A percentile compares a stretch with the other conserved stretches of the same genome.
Conservation (phyloP, 176 grass and related monocot genomes). For the Oryza brachyantha region DNA sequence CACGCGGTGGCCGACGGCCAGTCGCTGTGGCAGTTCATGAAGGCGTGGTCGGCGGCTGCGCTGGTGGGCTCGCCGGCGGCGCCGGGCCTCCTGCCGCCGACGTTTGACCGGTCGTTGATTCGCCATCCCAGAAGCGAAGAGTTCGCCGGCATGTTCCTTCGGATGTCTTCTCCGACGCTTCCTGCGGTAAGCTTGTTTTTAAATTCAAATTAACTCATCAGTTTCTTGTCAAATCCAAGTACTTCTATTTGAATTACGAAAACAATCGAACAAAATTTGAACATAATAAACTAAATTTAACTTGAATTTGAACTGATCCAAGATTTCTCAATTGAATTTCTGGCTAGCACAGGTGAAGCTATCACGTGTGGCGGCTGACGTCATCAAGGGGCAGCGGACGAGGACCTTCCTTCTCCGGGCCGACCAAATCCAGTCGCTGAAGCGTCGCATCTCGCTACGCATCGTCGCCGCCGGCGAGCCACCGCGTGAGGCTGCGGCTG, state of each 20-base stretch:
- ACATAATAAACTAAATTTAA: too few species aligned
- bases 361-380: too few species aligned
- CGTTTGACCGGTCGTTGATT: constrained; percentile 43
- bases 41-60: constrained; percentile 39
- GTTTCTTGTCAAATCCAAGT: too few species aligned
- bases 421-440: constrained; percentile 18
- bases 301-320: too few species aligned
- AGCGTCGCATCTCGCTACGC: background rate
- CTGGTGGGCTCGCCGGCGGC: background rate
- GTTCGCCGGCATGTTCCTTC: background rate
- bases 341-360: too few species aligned
- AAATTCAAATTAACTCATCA: too few species aligned
- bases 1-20: constrained; percentile 47
- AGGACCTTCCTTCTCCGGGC: constrained; percentile 22
- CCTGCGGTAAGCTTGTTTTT: background rate
- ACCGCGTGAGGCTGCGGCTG: background rate
- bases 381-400: background rate
- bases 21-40: constrained; percentile 49
- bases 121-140: constrained; percentile 22
- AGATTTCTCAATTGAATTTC: too few species aligned
- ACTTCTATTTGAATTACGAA: too few species aligned
- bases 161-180: background rate
- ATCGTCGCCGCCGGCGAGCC: background rate
- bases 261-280: too few species aligned
- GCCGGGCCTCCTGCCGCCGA: background rate